Conservation (phyloP, 768 basidiomycete species). For the Crepidotus variabilis region DNA sequence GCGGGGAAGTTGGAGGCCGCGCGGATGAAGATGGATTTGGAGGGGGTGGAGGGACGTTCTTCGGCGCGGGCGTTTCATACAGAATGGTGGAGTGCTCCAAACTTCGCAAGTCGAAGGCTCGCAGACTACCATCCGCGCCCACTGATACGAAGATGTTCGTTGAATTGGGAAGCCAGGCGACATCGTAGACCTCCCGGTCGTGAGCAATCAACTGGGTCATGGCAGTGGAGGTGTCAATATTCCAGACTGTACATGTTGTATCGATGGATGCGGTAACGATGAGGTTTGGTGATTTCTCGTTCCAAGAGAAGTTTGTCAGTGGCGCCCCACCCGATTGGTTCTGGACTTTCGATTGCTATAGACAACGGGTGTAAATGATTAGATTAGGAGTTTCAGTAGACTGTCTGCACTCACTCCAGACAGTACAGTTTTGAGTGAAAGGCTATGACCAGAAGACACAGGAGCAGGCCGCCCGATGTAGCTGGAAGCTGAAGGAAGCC, state of each 20-base stretch:
- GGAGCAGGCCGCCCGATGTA: constrained; percentile 68
- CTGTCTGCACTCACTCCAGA: constrained; percentile 62
- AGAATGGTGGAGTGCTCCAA: constrained; percentile 98
- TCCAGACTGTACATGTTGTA: constrained; percentile 99
- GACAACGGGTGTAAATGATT: constrained; percentile 3
- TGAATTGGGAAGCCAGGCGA: constrained; percentile 96
- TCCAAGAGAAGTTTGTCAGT: constrained; percentile 97
- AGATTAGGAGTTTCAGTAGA: constrained; percentile 6
- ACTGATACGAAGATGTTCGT: constrained; percentile 98
- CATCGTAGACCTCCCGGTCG: constrained; percentile 94
- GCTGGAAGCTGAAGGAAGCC: constrained; percentile 46
- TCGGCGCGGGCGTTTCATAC: constrained; percentile 88
- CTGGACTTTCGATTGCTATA: constrained; percentile 86
- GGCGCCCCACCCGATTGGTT: constrained; percentile 82
- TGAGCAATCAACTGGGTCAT: constrained; percentile 98
- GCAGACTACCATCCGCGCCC: constrained; percentile 93
- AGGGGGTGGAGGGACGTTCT: constrained; percentile 58
- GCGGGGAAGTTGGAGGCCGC: constrained; percentile 73
- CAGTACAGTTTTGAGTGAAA: constrained; percentile 71
- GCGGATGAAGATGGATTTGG: constrained; percentile 55
- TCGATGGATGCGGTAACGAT: constrained; percentile 98
- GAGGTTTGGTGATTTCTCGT: constrained; percentile 83
- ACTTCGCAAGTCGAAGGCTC: constrained; percentile 94
- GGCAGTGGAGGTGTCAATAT: constrained; percentile 89
- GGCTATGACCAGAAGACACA: constrained; percentile 52